Evolutionary conservation across 805 yeast species (phyloP).

Genomic region (Suhomyces emberorum): DNA sequence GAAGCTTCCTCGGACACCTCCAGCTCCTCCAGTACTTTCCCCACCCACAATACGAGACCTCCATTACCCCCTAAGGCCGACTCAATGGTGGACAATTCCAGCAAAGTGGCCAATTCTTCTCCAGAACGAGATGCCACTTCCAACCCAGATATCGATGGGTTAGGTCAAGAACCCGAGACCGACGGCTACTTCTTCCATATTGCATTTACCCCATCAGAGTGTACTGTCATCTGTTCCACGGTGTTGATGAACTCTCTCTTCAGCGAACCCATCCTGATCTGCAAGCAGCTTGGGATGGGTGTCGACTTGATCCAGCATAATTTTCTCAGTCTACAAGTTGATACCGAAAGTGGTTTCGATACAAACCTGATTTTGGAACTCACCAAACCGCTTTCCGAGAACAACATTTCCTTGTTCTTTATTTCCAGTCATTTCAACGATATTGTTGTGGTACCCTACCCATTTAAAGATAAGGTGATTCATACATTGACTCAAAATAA

Average conservation of each 20-base stretch:
- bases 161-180: slow-evolving; percentile 14
- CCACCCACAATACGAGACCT: neutral
- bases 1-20: neutral
- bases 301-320: slow-evolving; percentile 40
- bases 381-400: slow-evolving; percentile 56
- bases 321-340: slow-evolving; percentile 55
- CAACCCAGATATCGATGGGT: slow-evolving; percentile 7
- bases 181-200: slow-evolving; percentile 52
- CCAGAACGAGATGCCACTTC: slow-evolving; percentile 6
- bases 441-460: slow-evolving; percentile 55
- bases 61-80: neutral
- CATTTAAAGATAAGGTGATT: slow-evolving; percentile 43
- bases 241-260: slow-evolving; percentile 37
- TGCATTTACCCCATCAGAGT: slow-evolving; percentile 61
- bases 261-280: slow-evolving; percentile 33
- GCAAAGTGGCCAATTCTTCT: slow-evolving; percentile 14
- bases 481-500: slow-evolving; percentile 40
- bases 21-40: neutral
- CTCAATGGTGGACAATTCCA: slow-evolving; percentile 25
- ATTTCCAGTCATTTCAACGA: slow-evolving; percentile 62
- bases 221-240: slow-evolving; percentile 54
- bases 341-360: slow-evolving; percentile 55
- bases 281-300: slow-evolving; percentile 32
- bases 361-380: slow-evolving; percentile 51
- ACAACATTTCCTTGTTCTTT: slow-evolving; percentile 57